Evolutionary conservation across 1,284 basidiomycete genomes (phyloP), one percentile per base, ranked within the genome.

Genomic region (Leucoagaricus sp.): DNA sequence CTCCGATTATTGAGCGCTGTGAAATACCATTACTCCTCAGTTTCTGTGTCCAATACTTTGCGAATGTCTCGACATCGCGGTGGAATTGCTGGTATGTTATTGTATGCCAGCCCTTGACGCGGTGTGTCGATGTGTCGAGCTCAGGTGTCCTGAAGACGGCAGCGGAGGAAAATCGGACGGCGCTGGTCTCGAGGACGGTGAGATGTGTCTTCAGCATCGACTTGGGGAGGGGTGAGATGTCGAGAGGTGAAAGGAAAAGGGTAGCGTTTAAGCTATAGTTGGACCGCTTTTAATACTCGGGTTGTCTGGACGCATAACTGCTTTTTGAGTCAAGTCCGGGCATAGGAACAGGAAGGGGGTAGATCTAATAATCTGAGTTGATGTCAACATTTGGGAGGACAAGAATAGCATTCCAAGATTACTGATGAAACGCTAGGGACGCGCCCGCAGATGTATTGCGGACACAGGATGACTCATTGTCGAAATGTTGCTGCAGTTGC

Each of bases 1-100:
- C 67, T 21, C 87, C 87, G 44, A 89, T 74, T 42, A 89, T 80
- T 8, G 87, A 83, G 55, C 79, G 70, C 53, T 70, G 72, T 36
- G 74, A 66, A 49, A 89, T 73, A 33, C 74, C 74, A 33, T 74
- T 68, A 21, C 72, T 66, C 45, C 64, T 65, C 36, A 89, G 73
- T 17, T 69, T 64, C 13, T 67, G 69, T 36, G 75, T 73, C 82
- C 86, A 89, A 65, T 86, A 59, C n/a, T 64, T 64, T 44, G 71
- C 70, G 49, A 63, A 70, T 13, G 58, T 62, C 48, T 69, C 67
- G 36, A 72, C 70, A 56, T 72, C 67, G 25, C 58, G 54, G 50
- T 65, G 55, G 58, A 72, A 72, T 59, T 69, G 61, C 33, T 61
- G 48, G 60, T 75, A 75, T 45, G 72, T 66, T 64, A 74, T 64